Percentiles rank a stretch among this genome's conserved stretches.
Evolutionary conservation across 1,139 yeast genomes (phyloP).

Genomic region (Candida labiduridarum): DNA sequence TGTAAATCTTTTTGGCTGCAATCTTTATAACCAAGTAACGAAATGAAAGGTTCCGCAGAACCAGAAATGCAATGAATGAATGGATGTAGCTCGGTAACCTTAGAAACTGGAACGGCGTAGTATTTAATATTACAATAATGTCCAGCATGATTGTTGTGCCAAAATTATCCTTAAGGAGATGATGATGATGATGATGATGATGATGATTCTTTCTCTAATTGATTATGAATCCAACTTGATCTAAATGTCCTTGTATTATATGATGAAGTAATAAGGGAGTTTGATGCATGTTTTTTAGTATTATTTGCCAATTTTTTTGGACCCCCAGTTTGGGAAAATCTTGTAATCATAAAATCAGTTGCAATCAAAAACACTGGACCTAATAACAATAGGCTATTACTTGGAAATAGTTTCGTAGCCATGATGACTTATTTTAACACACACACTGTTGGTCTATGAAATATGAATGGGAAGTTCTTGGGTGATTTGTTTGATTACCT

Average conservation of each 20-base stretch:
- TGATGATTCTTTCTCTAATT: slow-evolving; percentile 1
- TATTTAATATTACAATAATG: background rate
- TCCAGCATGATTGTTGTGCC: background rate
- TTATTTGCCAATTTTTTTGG: slow-evolving; percentile 17
- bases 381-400: slow-evolving; percentile 22
- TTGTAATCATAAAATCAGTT: slow-evolving; percentile 25
- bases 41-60: background rate
- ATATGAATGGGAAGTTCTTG: background rate
- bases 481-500: background rate
- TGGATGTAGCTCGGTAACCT: background rate
- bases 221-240: slow-evolving; percentile 8
- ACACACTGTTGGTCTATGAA: too few relatives aligned
- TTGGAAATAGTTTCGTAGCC: slow-evolving; percentile 20
- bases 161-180: background rate
- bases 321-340: slow-evolving; percentile 18
- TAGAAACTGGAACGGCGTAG: too few relatives aligned
- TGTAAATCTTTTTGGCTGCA: too few relatives aligned
- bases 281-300: slow-evolving; percentile 6
- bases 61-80: background rate
- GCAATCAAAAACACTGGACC: slow-evolving; percentile 27
- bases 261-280: slow-evolving; percentile 8
- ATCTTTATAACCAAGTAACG: background rate
- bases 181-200: background rate
- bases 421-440: background rate
- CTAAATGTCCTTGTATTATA: slow-evolving; percentile 6